Conservation (phyloP, 441 rosid species). For the Aquilaria agallochum region DNA sequence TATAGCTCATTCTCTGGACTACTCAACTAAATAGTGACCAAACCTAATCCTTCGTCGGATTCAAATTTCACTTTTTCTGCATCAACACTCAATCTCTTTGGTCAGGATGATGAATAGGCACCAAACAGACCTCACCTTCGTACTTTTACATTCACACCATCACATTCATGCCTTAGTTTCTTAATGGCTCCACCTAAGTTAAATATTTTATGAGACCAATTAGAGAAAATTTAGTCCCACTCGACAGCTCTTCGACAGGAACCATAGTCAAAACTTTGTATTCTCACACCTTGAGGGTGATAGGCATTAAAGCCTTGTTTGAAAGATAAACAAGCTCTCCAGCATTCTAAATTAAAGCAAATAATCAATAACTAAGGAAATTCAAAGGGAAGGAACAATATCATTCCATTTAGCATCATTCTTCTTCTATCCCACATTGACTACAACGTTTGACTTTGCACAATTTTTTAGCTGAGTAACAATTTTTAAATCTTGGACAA, state of each 20-base stretch:
- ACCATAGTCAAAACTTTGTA: conserved; percentile 60
- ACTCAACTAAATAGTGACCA: conserved; percentile 33
- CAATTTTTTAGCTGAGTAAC: too few relatives aligned
- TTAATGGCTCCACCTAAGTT: conserved; percentile 61
- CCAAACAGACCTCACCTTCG: conserved; percentile 46
- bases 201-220: conserved; percentile 55
- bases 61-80: conserved; percentile 27
- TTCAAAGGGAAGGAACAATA: too few relatives aligned
- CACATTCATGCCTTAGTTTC: conserved; percentile 31
- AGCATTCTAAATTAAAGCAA: conserved; percentile 14
- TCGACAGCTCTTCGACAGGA: conserved; percentile 42
- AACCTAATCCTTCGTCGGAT: conserved; percentile 33
- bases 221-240: conserved; percentile 37
- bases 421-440: too few relatives aligned
- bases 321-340: conserved; percentile 65
- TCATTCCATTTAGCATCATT: too few relatives aligned
- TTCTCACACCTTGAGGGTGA: conserved; percentile 50
- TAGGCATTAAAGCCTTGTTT: conserved; percentile 43
- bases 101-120: conserved; percentile 42
- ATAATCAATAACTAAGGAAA: too few relatives aligned
- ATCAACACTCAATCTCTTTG: conserved; percentile 32
- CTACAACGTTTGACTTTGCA: too few relatives aligned
- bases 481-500: too few relatives aligned
- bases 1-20: conserved; percentile 47
- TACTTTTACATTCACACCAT: conserved; percentile 27